Conservation (phyloP, 257 asterid species). For the Cynanchum wilfordii region DNA sequence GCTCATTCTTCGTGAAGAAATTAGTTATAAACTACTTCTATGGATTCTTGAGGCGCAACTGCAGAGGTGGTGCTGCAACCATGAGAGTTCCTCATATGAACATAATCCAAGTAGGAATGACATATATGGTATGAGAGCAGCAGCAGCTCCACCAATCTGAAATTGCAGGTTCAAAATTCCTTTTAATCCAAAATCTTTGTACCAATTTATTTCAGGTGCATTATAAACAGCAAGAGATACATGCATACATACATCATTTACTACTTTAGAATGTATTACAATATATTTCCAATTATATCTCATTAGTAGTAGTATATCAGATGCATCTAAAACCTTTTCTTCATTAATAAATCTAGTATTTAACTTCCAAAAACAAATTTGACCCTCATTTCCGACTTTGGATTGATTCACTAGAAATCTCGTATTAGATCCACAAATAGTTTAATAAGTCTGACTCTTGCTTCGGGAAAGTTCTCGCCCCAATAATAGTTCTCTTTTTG, state of each 20-base stretch:
- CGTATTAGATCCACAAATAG: too few species aligned
- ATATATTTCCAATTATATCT: too few species aligned
- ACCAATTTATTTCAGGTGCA: not conserved
- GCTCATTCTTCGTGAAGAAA: conserved; percentile 73
- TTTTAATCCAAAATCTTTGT: not conserved
- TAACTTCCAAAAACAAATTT: not conserved
- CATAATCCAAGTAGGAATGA: conserved; percentile 72
- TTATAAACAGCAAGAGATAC: not conserved
- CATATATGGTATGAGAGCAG: conserved; percentile 70
- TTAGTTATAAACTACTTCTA: conserved; percentile 75
- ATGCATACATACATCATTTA: not conserved
- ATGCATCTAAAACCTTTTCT: too few species aligned
- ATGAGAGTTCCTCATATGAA: conserved; percentile 88
- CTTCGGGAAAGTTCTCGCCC: too few species aligned
- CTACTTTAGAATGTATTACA: not conserved
- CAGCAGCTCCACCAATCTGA: not conserved
- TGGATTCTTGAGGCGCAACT: conserved; percentile 78
- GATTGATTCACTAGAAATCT: too few species aligned
- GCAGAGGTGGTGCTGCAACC: conserved; percentile 93
- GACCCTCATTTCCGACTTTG: not conserved
- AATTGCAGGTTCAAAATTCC: not conserved
- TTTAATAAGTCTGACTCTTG: too few species aligned
- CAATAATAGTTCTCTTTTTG: too few species aligned
- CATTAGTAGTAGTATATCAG: too few species aligned
- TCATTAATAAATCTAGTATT: too few species aligned